These are phyloP conservation scores for Polytrichum commune DNA, from an alignment of 225 moss, liverwort and hornwort genomes.

Conservation along the genomic window DNA sequence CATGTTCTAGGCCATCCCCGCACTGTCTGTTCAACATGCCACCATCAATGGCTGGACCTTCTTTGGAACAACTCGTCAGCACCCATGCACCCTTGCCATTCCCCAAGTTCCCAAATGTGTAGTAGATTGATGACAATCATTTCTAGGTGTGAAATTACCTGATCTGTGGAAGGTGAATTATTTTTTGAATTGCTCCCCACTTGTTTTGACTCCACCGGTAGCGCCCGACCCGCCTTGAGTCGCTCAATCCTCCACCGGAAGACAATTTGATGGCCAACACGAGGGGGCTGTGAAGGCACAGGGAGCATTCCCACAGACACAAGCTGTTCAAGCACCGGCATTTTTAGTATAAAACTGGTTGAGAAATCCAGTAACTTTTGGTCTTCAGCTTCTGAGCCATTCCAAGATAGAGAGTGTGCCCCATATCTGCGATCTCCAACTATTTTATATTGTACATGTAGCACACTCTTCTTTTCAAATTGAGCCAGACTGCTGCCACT, in stretches of 20 bases:
- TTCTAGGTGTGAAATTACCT: not conserved
- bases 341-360: conserved; percentile 70
- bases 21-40: too few relatives aligned
- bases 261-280: conserved; percentile 88
- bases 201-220: conserved; percentile 34
- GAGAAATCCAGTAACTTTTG: conserved; percentile 53
- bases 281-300: conserved; percentile 66
- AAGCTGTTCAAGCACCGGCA: conserved; percentile 96
- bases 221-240: conserved; percentile 79
- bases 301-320: conserved; percentile 97
- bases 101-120: too few relatives aligned
- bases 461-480: conserved; percentile 28
- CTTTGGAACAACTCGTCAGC: too few relatives aligned
- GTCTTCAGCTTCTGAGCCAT: conserved; percentile 26
- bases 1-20: too few relatives aligned
- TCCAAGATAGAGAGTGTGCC: conserved; percentile 42
- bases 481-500: conserved; percentile 16
- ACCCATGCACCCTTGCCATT: too few relatives aligned
- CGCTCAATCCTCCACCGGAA: conserved; percentile 97
- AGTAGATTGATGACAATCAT: too few relatives aligned
- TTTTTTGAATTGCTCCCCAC: conserved; percentile 10
- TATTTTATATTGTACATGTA: conserved; percentile 49
- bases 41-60: too few relatives aligned
- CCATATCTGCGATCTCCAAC: conserved; percentile 52
- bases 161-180: not conserved